Conservation (phyloP, 345 rosid genomes). For the Aurinia saxatilis region DNA sequence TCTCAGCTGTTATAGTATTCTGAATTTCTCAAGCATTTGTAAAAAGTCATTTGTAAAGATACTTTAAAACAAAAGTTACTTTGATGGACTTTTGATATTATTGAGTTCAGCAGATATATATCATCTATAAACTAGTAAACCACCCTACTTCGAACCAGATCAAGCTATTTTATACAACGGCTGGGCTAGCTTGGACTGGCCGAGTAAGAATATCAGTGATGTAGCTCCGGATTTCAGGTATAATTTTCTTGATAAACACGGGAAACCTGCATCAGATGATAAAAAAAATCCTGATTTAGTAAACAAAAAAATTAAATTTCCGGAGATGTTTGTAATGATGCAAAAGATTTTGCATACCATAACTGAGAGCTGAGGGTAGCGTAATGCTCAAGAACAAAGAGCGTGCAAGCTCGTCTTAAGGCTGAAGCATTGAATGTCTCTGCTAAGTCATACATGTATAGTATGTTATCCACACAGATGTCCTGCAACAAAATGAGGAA, state of each 20-base stretch:
- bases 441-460: conserved; percentile 56
- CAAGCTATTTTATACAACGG: conserved; percentile 18
- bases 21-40: not conserved
- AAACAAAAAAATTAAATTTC: not conserved
- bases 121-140: not conserved
- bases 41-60: not conserved
- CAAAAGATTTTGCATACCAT: conserved; percentile 35
- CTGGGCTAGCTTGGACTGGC: conserved; percentile 24
- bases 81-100: not conserved
- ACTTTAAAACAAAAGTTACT: not conserved
- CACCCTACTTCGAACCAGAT: not conserved
- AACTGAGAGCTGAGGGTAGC: conserved; percentile 45
- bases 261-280: conserved; percentile 37
- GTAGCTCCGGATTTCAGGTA: conserved; percentile 50
- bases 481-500: conserved; percentile 34
- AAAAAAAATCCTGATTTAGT: not conserved
- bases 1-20: not conserved
- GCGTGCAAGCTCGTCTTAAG: conserved; percentile 56
- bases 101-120: not conserved
- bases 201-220: conserved; percentile 36
- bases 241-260: conserved; percentile 30
- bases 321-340: not conserved
- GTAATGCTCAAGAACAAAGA: conserved; percentile 49
- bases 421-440: conserved; percentile 53
- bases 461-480: conserved; percentile 49